These are phyloP conservation scores for Trichosporon ovoides DNA, from an alignment of 1,284 basidiomycete species.

Conservation along the genomic window DNA sequence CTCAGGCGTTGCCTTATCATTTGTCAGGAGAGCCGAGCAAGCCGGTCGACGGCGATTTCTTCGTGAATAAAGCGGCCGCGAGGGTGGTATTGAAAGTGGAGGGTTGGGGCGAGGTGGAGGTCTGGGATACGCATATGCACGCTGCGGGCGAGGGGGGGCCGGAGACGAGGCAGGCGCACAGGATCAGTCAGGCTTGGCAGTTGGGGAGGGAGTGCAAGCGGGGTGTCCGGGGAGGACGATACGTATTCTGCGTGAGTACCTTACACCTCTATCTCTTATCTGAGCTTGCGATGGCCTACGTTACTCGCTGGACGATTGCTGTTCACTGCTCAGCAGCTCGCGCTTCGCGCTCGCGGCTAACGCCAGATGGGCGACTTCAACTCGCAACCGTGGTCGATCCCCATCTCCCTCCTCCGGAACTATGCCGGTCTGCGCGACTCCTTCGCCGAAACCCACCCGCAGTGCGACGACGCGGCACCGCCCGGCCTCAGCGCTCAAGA, in stretches of 20 bases:
- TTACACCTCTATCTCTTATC: not conserved
- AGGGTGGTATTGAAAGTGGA: conserved; percentile 74
- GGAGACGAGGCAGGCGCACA: conserved; percentile 73
- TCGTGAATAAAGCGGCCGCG: conserved; percentile 91
- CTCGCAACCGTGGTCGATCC: conserved; percentile 76
- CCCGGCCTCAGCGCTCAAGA: conserved; percentile 31
- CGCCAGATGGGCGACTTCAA: conserved; percentile 86
- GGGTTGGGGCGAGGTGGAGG: conserved; percentile 71
- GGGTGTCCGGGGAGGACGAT: conserved; percentile 75
- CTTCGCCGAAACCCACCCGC: conserved; percentile 64
- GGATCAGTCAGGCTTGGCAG: conserved; percentile 93
- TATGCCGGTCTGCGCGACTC: conserved; percentile 67
- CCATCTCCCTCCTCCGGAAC: conserved; percentile 75
- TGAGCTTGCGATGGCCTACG: too few relatives aligned
- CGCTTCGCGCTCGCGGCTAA: too few relatives aligned
- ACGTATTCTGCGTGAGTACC: conserved; percentile 76
- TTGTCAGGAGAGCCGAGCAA: conserved; percentile 86
- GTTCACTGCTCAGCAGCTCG: too few relatives aligned
- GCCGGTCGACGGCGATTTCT: conserved; percentile 88
- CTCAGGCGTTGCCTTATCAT: conserved; percentile 79
- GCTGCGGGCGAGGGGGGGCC: conserved; percentile 81
- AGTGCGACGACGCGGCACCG: conserved; percentile 28
- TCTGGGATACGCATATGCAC: conserved; percentile 91
- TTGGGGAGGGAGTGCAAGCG: conserved; percentile 73
- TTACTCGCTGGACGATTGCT: too few relatives aligned